Evolutionary conservation across 2,329 filamentous ascomycete genomes (phyloP).

Genomic region (Xenosphaeropsis pyriputrescens): DNA sequence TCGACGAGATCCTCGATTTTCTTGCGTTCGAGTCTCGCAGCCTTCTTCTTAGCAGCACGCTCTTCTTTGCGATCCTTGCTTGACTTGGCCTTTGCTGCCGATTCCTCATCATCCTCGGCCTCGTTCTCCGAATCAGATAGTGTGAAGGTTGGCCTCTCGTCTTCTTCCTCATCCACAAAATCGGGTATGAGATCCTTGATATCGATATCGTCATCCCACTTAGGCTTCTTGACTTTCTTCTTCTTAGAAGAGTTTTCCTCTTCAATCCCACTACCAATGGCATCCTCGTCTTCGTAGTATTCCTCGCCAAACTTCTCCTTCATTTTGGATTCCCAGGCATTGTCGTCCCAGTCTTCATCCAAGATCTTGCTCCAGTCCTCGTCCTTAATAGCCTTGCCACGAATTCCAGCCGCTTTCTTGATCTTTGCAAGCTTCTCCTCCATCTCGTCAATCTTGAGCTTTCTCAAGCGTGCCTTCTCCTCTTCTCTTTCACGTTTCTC

Average conservation of each 20-base stretch:
- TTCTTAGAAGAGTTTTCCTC: constrained; percentile 32
- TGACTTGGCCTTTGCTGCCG: constrained; percentile 38
- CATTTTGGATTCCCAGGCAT: constrained; percentile 87
- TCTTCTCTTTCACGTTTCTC: constrained; percentile 63
- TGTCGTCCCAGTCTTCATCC: constrained; percentile 78
- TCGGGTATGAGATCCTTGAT: constrained; percentile 86
- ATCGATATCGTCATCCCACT: constrained; percentile 95
- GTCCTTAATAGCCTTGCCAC: constrained; percentile 49
- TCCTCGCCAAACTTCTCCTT: constrained; percentile 72
- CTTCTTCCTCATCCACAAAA: constrained; percentile 42
- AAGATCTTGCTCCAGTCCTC: constrained; percentile 77
- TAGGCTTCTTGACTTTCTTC: constrained; percentile 62
- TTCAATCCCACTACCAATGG: constrained; percentile 45
- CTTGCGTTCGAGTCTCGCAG: constrained; percentile 65
- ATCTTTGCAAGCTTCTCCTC: constrained; percentile 79
- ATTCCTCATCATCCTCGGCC: constrained; percentile 21
- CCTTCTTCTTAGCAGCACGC: constrained; percentile 44
- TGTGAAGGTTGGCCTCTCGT: constrained; percentile 30
- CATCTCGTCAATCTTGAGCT: constrained; percentile 81
- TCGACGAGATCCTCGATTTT: constrained; percentile 81
- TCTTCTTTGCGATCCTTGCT: constrained; percentile 44
- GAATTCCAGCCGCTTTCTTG: constrained; percentile 73
- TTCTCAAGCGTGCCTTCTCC: constrained; percentile 71
- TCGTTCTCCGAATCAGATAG: constrained; percentile 27
- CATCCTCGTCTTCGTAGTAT: constrained; percentile 68